Conservation (phyloP, 1,284 basidiomycete genomes). For the Neonothopanus nambi region DNA sequence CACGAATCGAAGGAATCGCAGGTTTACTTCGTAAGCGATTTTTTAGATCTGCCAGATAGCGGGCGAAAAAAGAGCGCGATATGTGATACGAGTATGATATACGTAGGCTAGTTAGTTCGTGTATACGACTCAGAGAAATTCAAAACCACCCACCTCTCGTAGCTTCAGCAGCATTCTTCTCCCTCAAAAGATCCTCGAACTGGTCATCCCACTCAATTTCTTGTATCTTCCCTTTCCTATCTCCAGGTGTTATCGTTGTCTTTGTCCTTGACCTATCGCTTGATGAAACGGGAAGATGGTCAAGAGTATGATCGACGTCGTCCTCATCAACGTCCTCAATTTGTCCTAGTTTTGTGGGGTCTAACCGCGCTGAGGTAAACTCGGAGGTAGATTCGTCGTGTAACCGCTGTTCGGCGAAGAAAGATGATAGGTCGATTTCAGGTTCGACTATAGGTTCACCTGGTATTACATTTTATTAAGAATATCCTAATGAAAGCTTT, state of each 20-base stretch:
- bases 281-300: too few species aligned
- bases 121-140: neutral
- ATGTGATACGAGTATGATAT: neutral
- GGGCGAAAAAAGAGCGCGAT: neutral
- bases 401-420: slow-evolving; percentile 62
- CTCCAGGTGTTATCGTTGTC: slow-evolving; percentile 25
- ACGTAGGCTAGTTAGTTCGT: neutral
- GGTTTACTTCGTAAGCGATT: slow-evolving; percentile 41
- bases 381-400: slow-evolving; percentile 36
- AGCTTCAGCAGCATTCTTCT: slow-evolving; percentile 73
- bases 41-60: too few species aligned
- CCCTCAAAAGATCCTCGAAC: slow-evolving; percentile 62
- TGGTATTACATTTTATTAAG: slow-evolving; percentile 29
- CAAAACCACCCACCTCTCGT: slow-evolving; percentile 65
- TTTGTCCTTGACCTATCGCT: slow-evolving; percentile 33
- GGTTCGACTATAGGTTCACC: slow-evolving; percentile 69
- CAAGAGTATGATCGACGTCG: slow-evolving; percentile 63
- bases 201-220: slow-evolving; percentile 66
- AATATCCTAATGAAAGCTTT: neutral
- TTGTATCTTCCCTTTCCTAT: slow-evolving; percentile 62
- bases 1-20: slow-evolving; percentile 26
- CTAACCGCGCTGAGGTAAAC: slow-evolving; percentile 4
- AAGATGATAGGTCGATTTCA: slow-evolving; percentile 68
- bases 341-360: slow-evolving; percentile 31
- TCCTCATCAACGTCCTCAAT: slow-evolving; percentile 54